Evolutionary conservation across 331 rosid genomes (phyloP).

Genomic region (Acacia concinna): DNA sequence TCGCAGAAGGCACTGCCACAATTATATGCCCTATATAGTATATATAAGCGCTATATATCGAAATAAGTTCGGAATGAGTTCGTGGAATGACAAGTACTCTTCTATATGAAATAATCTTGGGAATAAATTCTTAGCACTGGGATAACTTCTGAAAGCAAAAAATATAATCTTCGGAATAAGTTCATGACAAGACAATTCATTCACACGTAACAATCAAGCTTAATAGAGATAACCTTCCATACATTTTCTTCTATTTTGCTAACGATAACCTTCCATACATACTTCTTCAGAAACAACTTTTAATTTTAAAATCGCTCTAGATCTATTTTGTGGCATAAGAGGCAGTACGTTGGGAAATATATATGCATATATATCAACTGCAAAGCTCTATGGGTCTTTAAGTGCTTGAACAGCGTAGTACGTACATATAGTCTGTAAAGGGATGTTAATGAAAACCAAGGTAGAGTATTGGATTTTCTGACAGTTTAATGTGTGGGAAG

Average conservation of each 20-base stretch:
- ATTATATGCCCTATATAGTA: background rate
- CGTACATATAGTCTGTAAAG: background rate
- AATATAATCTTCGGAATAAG: background rate
- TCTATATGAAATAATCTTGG: background rate
- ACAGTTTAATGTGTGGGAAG: conserved; percentile 37
- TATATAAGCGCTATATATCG: background rate
- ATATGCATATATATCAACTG: background rate
- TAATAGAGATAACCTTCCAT: background rate
- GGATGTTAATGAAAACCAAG: background rate
- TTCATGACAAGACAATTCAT: background rate
- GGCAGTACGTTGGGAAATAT: background rate
- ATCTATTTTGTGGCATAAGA: background rate
- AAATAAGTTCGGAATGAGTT: too few species aligned
- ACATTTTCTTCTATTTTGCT: too few species aligned
- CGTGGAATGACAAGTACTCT: conserved; percentile 7
- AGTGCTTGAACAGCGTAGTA: background rate
- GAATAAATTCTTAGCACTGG: background rate
- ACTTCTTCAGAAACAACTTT: background rate
- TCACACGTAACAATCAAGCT: background rate
- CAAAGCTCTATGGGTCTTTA: background rate
- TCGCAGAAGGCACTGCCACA: background rate
- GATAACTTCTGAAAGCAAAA: too few species aligned
- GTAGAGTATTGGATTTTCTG: conserved; percentile 31
- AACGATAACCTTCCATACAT: too few species aligned
- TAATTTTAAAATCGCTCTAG: background rate